Evolutionary conservation across 345 rosid species (phyloP), one percentile per base, ranked within the genome.

Genomic region (Camelina laxa): DNA sequence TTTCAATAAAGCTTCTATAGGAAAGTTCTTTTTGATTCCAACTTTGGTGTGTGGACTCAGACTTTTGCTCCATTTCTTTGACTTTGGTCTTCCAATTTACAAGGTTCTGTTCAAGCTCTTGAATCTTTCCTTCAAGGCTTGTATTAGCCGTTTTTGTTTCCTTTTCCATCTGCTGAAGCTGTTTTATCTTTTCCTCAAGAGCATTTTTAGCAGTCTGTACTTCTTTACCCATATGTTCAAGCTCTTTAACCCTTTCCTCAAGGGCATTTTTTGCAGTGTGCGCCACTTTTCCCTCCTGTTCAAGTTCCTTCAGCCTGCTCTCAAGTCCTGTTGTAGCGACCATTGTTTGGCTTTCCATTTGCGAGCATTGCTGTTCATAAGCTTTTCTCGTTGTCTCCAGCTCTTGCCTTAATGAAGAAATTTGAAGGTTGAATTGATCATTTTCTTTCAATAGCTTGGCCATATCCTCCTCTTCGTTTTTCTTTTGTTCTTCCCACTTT

Each of bases 261-360:
- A 84, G 85, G 6, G 68, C 75, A 20, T 21, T 72, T 81, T 79
- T 78, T 22, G 79, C 83, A 27, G 45, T 78, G 77, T 83, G 82
- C 35, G 85, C 76, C 61, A 85, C 88, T 65, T 80, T 72, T 53
- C 91, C 90, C 77, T 77, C 75, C 76, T 87, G 61, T 70, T 85
- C 87, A 69, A 88, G 93, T 68, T 88, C 88, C 76, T 77, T 71
- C 14, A 86, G 21, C 76, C 76, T 85, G 47, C 67, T 77, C 80
- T 85, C 83, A 47, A 83, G 82, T 41, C 77, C 81, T 39, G 56
- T 76, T 74, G 80, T 78, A 42, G 80, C 83, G 1, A 63, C 80
- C 82, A 85, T 83, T 14, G 88, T 79, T 66, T 89, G 87, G 63
- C 80, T 70, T 79, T 91, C 94, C 83, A 84, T 76, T 76, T 84